Percentiles rank a stretch among this genome's conserved stretches.
Evolutionary conservation across 768 basidiomycete species (phyloP).

Genomic region (Phlegmacium glaucopus): DNA sequence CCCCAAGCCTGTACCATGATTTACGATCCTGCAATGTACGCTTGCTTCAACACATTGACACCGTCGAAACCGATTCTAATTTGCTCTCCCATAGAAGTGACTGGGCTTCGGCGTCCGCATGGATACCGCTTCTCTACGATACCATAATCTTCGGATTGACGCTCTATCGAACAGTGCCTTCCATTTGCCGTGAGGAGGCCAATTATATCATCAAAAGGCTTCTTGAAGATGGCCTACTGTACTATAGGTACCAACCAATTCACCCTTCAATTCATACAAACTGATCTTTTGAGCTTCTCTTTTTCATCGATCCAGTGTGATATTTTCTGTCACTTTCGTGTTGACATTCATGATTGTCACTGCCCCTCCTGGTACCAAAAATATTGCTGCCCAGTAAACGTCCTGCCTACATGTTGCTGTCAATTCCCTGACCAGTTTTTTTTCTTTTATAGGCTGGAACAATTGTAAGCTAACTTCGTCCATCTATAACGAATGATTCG

Average conservation of each 20-base stretch:
- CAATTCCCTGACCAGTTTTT: neutral
- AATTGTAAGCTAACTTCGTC: conserved; percentile 26
- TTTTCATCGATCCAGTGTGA: conserved; percentile 27
- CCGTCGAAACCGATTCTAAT: conserved; percentile 8
- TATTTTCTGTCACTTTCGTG: conserved; percentile 40
- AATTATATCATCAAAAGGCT: conserved; percentile 38
- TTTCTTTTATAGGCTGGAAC: conserved; percentile 31
- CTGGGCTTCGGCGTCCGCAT: conserved; percentile 45
- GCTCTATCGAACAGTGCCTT: conserved; percentile 34
- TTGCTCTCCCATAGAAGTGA: conserved; percentile 23
- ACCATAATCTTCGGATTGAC: conserved; percentile 40
- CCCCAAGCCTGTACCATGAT: conserved; percentile 39
- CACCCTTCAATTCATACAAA: neutral
- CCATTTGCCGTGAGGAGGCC: conserved; percentile 27
- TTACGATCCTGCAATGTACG: conserved; percentile 37
- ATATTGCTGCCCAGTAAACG: conserved; percentile 45
- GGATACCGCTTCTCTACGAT: conserved; percentile 48
- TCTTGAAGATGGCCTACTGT: conserved; percentile 43
- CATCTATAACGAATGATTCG: neutral
- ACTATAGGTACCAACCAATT: conserved; percentile 37
- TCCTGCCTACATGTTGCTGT: neutral
- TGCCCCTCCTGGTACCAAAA: conserved; percentile 42
- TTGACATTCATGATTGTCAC: conserved; percentile 44
- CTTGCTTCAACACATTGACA: neutral
- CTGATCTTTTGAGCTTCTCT: neutral